A percentile compares a stretch with the other conserved stretches of the same genome.
Conservation (phyloP, 805 yeast species). For the Jamesozyma hellenica region DNA sequence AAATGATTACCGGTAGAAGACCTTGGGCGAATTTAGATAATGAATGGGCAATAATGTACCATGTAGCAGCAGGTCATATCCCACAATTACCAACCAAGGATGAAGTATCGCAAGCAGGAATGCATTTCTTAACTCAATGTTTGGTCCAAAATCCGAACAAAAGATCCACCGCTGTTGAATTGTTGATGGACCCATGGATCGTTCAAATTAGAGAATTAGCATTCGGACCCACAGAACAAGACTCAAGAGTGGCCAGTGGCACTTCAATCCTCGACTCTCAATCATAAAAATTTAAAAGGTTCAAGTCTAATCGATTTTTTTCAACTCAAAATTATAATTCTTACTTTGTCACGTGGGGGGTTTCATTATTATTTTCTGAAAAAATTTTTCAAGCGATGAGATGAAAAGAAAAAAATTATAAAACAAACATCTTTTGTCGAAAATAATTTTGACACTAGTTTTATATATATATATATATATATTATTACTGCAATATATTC, state of each 20-base stretch:
- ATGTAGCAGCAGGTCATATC: conserved; percentile 87
- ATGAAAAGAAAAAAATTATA: no score
- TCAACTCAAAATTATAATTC: no score
- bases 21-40: conserved; percentile 97
- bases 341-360: no score
- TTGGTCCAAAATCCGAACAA: conserved; percentile 72
- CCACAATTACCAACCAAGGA: conserved; percentile 77
- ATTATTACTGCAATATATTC: no score
- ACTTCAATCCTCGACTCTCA: not conserved
- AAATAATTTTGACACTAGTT: no score
- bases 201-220: conserved; percentile 59
- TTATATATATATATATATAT: no score
- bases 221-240: conserved; percentile 32
- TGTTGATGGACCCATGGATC: conserved; percentile 86
- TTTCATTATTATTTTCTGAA: no score
- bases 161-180: conserved; percentile 76
- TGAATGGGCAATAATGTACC: conserved; percentile 98
- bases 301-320: no score
- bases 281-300: not conserved
- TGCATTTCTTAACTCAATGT: conserved; percentile 60
- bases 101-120: conserved; percentile 69
- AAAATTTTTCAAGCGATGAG: not conserved
- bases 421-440: no score
- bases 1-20: conserved; percentile 92
- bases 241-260: not conserved